phyloP scores from a whole-genome alignment of 2,329 filamentous ascomycete genomes.

The Sporothrix brunneoviolacea region DNA sequence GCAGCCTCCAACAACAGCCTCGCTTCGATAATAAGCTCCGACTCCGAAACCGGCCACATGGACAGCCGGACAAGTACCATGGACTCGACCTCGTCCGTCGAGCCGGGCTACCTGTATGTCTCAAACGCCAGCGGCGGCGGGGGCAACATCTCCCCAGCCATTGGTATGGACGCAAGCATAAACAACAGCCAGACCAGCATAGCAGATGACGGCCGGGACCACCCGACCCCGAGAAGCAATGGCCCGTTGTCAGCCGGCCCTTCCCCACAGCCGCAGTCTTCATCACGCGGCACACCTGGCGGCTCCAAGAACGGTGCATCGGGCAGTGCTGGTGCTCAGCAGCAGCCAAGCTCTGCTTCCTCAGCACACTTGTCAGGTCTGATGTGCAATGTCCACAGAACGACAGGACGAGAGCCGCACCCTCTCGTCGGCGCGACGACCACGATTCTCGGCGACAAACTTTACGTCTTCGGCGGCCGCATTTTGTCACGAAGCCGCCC shows the following conservation, averaged over 20 bases:
- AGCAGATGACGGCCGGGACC: conserved; percentile 42
- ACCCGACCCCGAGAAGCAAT: conserved; percentile 44
- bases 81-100: conserved; percentile 37
- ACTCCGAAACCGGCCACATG: conserved; percentile 27
- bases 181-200: conserved; percentile 42
- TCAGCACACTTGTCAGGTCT: conserved; percentile 57
- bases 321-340: conserved; percentile 23
- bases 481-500: conserved; percentile 78
- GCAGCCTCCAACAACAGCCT: conserved; percentile 22
- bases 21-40: conserved; percentile 27
- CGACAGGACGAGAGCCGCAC: conserved; percentile 84
- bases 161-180: conserved; percentile 31
- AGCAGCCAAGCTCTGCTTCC: conserved; percentile 37
- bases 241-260: conserved; percentile 50
- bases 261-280: conserved; percentile 41
- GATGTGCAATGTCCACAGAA: conserved; percentile 70
- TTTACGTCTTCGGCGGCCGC: conserved; percentile 93
- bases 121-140: not conserved
- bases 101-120: conserved; percentile 23
- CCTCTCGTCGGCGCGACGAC: conserved; percentile 92
- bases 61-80: conserved; percentile 41
- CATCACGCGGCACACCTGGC: conserved; percentile 29
- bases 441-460: conserved; percentile 87
- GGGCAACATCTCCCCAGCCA: not conserved
- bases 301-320: conserved; percentile 30